Conservation (phyloP, 305 asterid genomes). For the Andrographis paniculata region DNA sequence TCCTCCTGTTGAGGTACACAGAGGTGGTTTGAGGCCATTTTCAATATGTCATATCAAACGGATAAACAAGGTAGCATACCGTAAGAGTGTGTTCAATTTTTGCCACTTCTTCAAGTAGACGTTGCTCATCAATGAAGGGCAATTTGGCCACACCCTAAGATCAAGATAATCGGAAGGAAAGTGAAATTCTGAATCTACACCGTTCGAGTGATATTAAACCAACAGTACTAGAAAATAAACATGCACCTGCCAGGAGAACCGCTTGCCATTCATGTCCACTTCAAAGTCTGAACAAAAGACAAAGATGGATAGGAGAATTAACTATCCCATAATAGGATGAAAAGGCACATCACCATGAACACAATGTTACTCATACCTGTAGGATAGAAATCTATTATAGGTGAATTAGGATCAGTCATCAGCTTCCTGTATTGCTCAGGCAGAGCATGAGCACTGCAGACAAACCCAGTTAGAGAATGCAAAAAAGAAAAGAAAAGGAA, state of each 20-base stretch:
- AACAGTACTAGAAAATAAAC: conserved; percentile 6
- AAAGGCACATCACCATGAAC: conserved; percentile 6
- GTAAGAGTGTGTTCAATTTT: conserved; percentile 86
- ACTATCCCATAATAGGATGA: not conserved
- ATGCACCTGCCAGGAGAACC: conserved; percentile 90
- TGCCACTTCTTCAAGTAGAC: conserved; percentile 81
- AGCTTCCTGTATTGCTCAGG: conserved; percentile 75
- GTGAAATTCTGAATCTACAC: conserved; percentile 1
- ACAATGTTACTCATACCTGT: conserved; percentile 39
- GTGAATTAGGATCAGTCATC: conserved; percentile 93
- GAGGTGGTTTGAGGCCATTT: conserved; percentile 11
- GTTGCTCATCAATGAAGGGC: conserved; percentile 89
- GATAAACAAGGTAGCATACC: conserved; percentile 30
- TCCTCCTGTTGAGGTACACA: conserved; percentile 57
- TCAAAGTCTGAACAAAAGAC: conserved; percentile 68
- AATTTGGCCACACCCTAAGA: conserved; percentile 81
- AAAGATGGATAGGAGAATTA: conserved; percentile 11
- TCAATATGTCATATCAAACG: not conserved
- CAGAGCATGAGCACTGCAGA: conserved; percentile 91
- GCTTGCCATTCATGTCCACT: conserved; percentile 95
- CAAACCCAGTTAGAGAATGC: conserved; percentile 23
- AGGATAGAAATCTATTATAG: conserved; percentile 89
- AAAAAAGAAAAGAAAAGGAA: conserved; percentile 10
- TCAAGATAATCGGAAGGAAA: conserved; percentile 5
- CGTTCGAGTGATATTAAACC: not conserved